Base-by-base conservation (phyloP, 2,329 filamentous ascomycete species). In the Coniochaeta pulveracea region DNA sequence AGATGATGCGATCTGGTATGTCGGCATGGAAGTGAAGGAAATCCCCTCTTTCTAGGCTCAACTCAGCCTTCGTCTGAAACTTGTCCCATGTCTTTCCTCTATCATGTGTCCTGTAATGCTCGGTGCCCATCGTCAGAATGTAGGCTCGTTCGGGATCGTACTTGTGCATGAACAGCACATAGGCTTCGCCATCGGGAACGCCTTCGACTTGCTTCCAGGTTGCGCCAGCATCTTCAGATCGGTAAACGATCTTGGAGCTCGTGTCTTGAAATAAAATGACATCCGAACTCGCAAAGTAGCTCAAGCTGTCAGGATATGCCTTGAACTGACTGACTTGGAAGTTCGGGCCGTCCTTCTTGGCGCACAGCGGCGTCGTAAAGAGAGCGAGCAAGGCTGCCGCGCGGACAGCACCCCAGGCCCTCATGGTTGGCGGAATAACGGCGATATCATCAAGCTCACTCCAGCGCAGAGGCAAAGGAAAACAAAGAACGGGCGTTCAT, bases 211-310 rank as follows among this genome's bases (percentile, higher is more conserved):
- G 61, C 27, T 72, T 59, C 89, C 91, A 98, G 28, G 63, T 72
- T 45, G 72, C 72, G 43, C 91, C 93, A 24, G 83, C 86, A 60
- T 96, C 76, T 29, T 68, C 66, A 27, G 89, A 93, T 39, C 84
- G 78, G 56, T 79, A 86, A 33, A 93, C 66, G 40, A 74, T 75
- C 38, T 69, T 66, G 25, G 69, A 68, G 10, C 66, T 55, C 32
- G 63, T 50, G 52, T 93, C 82, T 47, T 80, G 76, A 50, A 85
- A 77, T 28, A 96, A 58, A 38, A 93, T 66, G 33, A 81, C 73
- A 53, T 94, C 80, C 43, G 84, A 88, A 54, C 89, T 84, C 49
- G 91, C 80, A 51, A 98, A 96, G 60, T 94, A 98, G 59, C 82
- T 81, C 43, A 95, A 63, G 51, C 77, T 76, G 34, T 60, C 52